A percentile compares a stretch with the other conserved stretches of the same genome.
Conservation (phyloP, 176 grass and related monocot species). For the Rhipidocladum racemiflorum region DNA sequence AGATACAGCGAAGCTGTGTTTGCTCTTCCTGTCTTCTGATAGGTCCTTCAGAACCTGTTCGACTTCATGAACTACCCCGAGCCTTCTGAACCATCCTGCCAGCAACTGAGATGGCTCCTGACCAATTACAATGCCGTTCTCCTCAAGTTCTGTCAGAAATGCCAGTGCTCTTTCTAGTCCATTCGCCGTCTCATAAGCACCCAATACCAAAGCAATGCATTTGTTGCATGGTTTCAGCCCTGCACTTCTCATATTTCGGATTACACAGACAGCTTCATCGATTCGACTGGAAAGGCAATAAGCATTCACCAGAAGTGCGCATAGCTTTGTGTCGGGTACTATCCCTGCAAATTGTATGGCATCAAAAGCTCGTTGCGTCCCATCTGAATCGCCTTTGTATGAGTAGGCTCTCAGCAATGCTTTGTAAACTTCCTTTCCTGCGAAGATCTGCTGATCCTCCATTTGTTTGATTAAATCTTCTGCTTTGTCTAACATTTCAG, state of each 20-base stretch:
- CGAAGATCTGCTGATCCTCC: conserved; percentile 56
- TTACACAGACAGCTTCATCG: conserved; percentile 39
- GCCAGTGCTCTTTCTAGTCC: conserved; percentile 71
- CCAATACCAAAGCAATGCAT: conserved; percentile 52
- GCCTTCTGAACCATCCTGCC: conserved; percentile 59
- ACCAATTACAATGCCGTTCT: conserved; percentile 34
- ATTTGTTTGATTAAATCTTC: conserved; percentile 62
- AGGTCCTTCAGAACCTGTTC: conserved; percentile 54
- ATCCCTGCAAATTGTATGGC: conserved; percentile 69
- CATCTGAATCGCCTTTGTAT: conserved; percentile 53
- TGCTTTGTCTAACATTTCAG: conserved; percentile 58
- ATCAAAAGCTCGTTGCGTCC: conserved; percentile 64
- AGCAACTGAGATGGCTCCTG: conserved; percentile 55
- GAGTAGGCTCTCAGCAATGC: conserved; percentile 87
- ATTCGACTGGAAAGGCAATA: conserved; percentile 54
- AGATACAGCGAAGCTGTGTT: not conserved
- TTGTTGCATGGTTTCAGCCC: conserved; percentile 52
- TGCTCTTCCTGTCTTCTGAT: not conserved
- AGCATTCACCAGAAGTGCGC: conserved; percentile 69
- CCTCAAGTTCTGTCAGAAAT: conserved; percentile 80
- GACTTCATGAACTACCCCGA: conserved; percentile 68
- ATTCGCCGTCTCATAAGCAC: conserved; percentile 51
- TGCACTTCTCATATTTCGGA: conserved; percentile 49
- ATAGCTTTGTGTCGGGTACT: conserved; percentile 61
- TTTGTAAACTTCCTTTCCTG: conserved; percentile 78